Evolutionary conservation across 345 rosid genomes (phyloP), one percentile per base, ranked within the genome.

Genomic region (Corchorus capsularis): DNA sequence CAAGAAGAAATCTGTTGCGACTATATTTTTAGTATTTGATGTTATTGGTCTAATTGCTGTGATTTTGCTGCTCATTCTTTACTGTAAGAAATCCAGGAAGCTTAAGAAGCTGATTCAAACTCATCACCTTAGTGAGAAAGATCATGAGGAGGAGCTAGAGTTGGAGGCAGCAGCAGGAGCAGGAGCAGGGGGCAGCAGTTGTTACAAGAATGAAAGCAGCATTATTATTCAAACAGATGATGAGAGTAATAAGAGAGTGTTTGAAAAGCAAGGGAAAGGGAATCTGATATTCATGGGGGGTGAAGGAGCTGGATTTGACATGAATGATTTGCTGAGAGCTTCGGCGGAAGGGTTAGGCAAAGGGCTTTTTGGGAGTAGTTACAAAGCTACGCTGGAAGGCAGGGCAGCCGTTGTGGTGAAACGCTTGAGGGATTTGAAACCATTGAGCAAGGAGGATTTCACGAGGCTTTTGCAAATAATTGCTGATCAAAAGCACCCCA

Each of bases 311-410:
- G 16, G 68, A 6, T 84, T 90, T 46, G 75, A 82, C 20, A 65
- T 86, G 15, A 67, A 71, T 55, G 82, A 90, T 80, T 84, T 90
- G 53, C 66, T 90, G 6, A 79, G 83, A 71, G 91, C 94, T 39
- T 72, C 87, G 0, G 92, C 89, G 0, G 85, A 88, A 50, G 90
- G 87, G 1, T 67, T 90, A 19, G 91, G 89, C 1, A 86, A 82
- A 56, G 92, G 91, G 22, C 76, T 73, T 39, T 83, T 88, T 13
- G 91, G 94, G 10, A 77, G 71, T 45, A 80, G 73, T 19, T 90
- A 90, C 56, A 90, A 82, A 70, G 92, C 84, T 1, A 70, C 5
- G 53, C 43, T 88, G 32, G 79, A 83, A 6, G 86, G 86, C 43
- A 68, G 67, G 54, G 19, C 73, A 10, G 13, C 78, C 4, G 83